Evolutionary conservation across 108 stramenopile species (phyloP).

Genomic region (Pseudonitzschia pungens): DNA sequence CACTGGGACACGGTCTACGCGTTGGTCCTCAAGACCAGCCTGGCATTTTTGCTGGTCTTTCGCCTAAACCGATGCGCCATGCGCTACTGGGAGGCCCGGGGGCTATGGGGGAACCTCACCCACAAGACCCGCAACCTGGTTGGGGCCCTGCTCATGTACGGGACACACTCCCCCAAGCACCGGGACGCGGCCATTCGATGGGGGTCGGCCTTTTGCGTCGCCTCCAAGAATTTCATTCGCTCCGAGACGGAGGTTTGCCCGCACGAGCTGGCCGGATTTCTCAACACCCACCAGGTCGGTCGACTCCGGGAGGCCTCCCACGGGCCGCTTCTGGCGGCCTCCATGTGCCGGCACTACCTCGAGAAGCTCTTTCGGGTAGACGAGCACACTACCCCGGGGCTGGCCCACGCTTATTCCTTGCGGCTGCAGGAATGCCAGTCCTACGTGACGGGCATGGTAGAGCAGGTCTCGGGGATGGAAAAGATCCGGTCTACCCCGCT

Average conservation of each 20-base stretch:
- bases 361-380: conserved; percentile 22
- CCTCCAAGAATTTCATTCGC: conserved; percentile 41
- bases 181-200: conserved; percentile 47
- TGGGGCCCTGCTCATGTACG: conserved; percentile 29
- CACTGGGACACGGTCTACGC: conserved; percentile 38
- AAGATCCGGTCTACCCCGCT: conserved; percentile 77
- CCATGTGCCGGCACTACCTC: conserved; percentile 40
- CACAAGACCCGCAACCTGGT: conserved; percentile 36
- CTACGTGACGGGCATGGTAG: conserved; percentile 35
- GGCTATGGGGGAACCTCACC: conserved; percentile 38
- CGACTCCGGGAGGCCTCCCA: conserved; percentile 31
- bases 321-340: conserved; percentile 35
- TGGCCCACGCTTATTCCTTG: conserved; percentile 32
- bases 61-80: conserved; percentile 50
- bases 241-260: conserved; percentile 12
- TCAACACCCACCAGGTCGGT: conserved; percentile 24
- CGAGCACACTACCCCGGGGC: conserved; percentile 19
- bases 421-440: conserved; percentile 30
- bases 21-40: conserved; percentile 36
- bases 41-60: conserved; percentile 58
- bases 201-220: conserved; percentile 36
- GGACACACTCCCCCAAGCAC: conserved; percentile 19
- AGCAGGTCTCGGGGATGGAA: conserved; percentile 70
- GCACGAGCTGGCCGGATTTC: conserved; percentile 34
- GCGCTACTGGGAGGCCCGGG: conserved; percentile 53